Base-by-base conservation (phyloP, 805 yeast genomes). In the Zygosaccharomyces rouxii region DNA sequence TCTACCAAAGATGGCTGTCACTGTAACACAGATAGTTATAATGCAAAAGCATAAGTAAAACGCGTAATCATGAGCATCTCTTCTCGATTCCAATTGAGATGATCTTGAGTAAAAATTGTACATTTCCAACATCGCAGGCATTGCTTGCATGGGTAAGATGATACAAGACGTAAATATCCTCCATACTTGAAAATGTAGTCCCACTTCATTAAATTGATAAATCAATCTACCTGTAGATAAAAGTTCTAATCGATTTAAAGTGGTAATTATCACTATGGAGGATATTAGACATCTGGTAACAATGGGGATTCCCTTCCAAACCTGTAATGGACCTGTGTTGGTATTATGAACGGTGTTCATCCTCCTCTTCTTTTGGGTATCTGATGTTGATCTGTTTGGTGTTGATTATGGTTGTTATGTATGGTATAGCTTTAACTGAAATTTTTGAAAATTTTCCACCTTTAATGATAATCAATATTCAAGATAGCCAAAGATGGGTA, bases 251-350 rank as follows among this genome's bases (percentile, higher is more conserved):
- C 73, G 62, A 30, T 63, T 63, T 18, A 71, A 49, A 2, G 79
- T 71, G 2, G 77, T 73, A 44, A 74, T 70, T 10, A 72, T 64
- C 21, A 78, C 67, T 1, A 83, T 68, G 3, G 76, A 59, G 23
- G 79, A 66, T 3, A 80, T 75, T 46, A 82, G 67, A 39, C 76
- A 72, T 51, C 86, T 68, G 3, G 87, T 81, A 22, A 81, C 79
- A 3, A 85, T 83, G 1, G 87, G 87, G 5, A 83, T 78, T 26
- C 53, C 47, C 13, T 46, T 42, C 59, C 61, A 58, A n/a, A 52
- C 38, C 25, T 46, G 44, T 14, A 35, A 37, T 35, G 41, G 49
- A 37, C 41, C 49, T 22, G 38, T 46, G 18, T 35, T 40, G 19
- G 38, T 29, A 42, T 33, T 33, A 18, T 42, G 35, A 21, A 33